phyloP scores from a whole-genome alignment of 1,284 basidiomycete genomes.

The Leccinum griseonigrum region DNA sequence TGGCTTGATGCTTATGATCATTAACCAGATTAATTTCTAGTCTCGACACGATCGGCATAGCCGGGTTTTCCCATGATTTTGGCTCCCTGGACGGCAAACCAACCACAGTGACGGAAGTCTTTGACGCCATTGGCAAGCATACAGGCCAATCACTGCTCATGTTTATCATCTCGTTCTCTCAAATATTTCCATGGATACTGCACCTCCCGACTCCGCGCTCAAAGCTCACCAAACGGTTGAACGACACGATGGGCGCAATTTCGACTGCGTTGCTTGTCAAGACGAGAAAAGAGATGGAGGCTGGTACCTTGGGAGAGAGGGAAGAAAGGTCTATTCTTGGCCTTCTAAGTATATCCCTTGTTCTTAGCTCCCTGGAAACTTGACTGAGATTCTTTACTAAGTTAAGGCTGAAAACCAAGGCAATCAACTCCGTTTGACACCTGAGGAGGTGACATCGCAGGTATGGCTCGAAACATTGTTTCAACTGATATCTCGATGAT shows the following conservation, averaged over 20 bases:
- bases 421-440: conserved; percentile 13
- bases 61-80: conserved; percentile 61
- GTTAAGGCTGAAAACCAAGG: conserved; percentile 18
- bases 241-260: conserved; percentile 42
- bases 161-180: conserved; percentile 40
- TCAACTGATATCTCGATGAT: background rate
- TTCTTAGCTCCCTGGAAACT: background rate
- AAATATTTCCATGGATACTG: conserved; percentile 42
- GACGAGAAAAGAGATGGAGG: conserved; percentile 41
- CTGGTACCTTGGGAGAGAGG: conserved; percentile 25
- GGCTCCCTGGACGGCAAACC: conserved; percentile 47
- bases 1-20: conserved; percentile 8
- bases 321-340: conserved; percentile 51
- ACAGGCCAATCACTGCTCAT: conserved; percentile 24
- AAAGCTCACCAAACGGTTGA: conserved; percentile 37
- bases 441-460: conserved; percentile 22
- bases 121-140: conserved; percentile 39
- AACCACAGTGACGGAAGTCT: conserved; percentile 43
- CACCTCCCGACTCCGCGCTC: conserved; percentile 43
- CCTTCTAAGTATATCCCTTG: conserved; percentile 13
- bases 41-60: conserved; percentile 58
- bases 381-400: conserved; percentile 1
- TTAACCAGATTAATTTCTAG: conserved; percentile 35
- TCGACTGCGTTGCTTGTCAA: conserved; percentile 46
- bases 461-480: conserved; percentile 3